These are phyloP conservation scores for Mycena chlorophos DNA, from an alignment of 768 basidiomycete genomes.

Conservation along the genomic window DNA sequence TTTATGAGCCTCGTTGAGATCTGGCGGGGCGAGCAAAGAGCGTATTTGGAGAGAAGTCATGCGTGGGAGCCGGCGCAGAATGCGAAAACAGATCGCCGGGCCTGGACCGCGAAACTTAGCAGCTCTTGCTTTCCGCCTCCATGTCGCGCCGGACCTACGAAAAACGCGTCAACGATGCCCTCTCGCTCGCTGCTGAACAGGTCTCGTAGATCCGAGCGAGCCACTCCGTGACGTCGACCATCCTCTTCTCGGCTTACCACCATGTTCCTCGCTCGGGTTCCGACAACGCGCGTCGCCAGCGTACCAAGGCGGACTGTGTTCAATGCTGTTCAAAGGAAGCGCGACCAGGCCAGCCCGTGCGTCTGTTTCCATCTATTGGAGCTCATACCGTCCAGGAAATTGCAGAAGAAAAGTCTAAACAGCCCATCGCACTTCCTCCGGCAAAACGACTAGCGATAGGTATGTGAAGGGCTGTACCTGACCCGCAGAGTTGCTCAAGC, in stretches of 20 bases:
- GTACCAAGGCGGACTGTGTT: background rate
- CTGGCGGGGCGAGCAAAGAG: constrained; percentile 51
- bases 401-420: background rate
- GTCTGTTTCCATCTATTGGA: background rate
- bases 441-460: constrained; percentile 37
- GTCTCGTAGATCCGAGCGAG: too few relatives aligned
- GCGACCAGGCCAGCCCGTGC: background rate
- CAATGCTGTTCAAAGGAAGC: background rate
- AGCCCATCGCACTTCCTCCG: constrained; percentile 23
- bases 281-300: background rate
- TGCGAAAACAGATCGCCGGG: background rate
- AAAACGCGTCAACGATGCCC: background rate
- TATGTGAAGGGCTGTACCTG: constrained; percentile 19
- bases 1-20: constrained; percentile 34
- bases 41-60: constrained; percentile 50
- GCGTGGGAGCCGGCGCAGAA: too few relatives aligned
- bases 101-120: background rate
- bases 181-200: too few relatives aligned
- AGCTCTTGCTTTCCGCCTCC: background rate
- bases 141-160: background rate
- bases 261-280: constrained; percentile 9
- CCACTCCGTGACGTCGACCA: background rate
- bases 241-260: background rate
- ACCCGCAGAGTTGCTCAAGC: background rate
- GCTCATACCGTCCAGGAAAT: constrained; percentile 1